Evolutionary conservation across 2,329 filamentous ascomycete genomes (phyloP).

Genomic region (Fusarium sp.): DNA sequence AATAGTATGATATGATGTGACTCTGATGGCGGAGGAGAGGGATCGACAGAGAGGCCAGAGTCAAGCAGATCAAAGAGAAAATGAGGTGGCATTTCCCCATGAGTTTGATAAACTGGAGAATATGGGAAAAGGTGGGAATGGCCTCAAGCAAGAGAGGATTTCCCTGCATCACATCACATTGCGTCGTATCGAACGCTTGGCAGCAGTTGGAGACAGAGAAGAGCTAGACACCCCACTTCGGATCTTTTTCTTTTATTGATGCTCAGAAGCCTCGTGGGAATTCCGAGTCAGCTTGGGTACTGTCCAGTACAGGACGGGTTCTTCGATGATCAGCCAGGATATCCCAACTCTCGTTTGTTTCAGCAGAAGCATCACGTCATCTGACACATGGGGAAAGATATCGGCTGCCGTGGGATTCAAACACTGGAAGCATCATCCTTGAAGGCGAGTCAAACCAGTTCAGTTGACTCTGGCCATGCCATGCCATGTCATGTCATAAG

Average conservation of each 20-base stretch:
- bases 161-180: constrained; percentile 7
- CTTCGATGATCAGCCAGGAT: constrained; percentile 2
- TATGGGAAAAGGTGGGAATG: constrained; percentile 20
- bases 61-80: neutral
- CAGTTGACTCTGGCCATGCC: neutral
- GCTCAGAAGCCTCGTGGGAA: neutral
- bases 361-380: constrained; percentile 18
- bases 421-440: constrained; percentile 20
- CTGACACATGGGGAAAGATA: constrained; percentile 3
- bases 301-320: neutral
- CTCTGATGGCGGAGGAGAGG: constrained; percentile 12
- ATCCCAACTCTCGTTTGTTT: constrained; percentile 4
- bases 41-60: neutral
- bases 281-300: neutral
- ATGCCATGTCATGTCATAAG: neutral
- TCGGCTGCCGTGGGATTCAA: neutral
- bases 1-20: constrained; percentile 5
- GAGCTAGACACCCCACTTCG: neutral
- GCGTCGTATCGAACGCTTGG: neutral
- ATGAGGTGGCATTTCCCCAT: constrained; percentile 6
- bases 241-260: constrained; percentile 1
- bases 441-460: neutral
- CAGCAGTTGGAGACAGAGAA: neutral
- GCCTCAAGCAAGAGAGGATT: constrained; percentile 11
- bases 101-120: neutral